Evolutionary conservation across 2,329 filamentous ascomycete genomes (phyloP), one percentile per base, ranked within the genome.

Genomic region (Pseudocercospora crystallina): DNA sequence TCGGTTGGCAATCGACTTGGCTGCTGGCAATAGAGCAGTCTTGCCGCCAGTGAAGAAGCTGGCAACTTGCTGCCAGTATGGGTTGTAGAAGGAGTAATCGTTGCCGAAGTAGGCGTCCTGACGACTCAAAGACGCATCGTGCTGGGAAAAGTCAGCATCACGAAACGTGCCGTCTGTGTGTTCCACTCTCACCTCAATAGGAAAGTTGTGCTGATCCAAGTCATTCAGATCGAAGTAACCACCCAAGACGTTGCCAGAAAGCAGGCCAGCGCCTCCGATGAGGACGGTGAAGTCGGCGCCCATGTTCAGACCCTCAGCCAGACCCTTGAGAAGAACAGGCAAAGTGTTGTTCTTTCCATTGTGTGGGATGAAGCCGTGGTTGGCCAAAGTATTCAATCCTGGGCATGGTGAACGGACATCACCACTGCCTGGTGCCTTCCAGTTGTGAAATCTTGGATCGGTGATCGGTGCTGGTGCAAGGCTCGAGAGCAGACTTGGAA

Each of bases 41-140:
- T 29, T 54, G 54, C 56, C 57, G 29, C 60, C 60, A 3, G 56
- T 47, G 54, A 59, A 69, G 49, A 56, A 59, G 2, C 48, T 51
- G n/a, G 67, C 51, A 7, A 65, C 61, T 5, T 56, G 50, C 43
- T 69, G 56, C 54, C 59, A 71, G 36, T 66, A 67, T 8, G 54
- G 55, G 43, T 63, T 48, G 56, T 70, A 63, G 59, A 71, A 72
- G 31, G 45, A 57, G 53, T 66, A 58, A 49, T 71, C 64, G 56
- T 71, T 60, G 15, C 69, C 67, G 30, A 67, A 61, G 47, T 59
- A 66, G 38, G 60, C 61, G 47, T 73, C 69, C 8, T 61, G 54
- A 30, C 70, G 61, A 13, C 61, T 65, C 32, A 71, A 51, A 20
- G 63, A 66, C 7, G 61, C 67, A 47, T 71, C 69, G 56, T 72